Evolutionary conservation across 2,329 filamentous ascomycete species (phyloP).

Genomic region (Sarocladium strictum): DNA sequence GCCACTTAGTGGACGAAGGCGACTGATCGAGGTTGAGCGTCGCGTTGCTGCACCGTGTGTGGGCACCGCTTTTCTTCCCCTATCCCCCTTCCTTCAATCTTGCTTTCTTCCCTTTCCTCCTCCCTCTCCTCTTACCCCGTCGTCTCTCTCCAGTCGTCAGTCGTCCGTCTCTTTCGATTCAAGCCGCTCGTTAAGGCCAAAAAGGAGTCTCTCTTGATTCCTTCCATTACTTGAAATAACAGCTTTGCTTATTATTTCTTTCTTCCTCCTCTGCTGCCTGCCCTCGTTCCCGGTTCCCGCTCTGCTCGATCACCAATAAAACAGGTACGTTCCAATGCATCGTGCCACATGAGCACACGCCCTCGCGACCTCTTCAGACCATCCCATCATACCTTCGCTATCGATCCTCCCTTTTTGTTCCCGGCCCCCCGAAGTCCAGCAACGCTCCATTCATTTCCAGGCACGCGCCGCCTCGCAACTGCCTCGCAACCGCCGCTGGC

Average conservation of each 20-base stretch:
- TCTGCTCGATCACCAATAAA: background rate
- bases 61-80: slow-evolving; percentile 5
- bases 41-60: background rate
- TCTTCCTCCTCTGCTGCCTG: background rate
- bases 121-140: slow-evolving; percentile 18
- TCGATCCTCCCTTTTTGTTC: background rate
- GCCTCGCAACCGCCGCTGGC: slow-evolving; percentile 8
- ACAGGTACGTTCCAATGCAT: slow-evolving; percentile 9
- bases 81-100: slow-evolving; percentile 17
- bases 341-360: background rate
- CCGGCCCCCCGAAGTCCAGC: background rate
- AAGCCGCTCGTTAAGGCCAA: slow-evolving; percentile 15
- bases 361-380: background rate
- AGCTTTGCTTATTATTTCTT: slow-evolving; percentile 9
- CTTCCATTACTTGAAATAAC: slow-evolving; percentile 8
- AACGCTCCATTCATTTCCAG: background rate
- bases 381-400: background rate
- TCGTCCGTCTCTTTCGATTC: slow-evolving; percentile 11
- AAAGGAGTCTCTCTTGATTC: slow-evolving; percentile 6
- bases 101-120: slow-evolving; percentile 17
- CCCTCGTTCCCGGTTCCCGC: background rate
- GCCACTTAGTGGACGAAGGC: too few relatives aligned
- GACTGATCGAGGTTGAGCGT: background rate
- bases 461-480: slow-evolving; percentile 8
- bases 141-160: slow-evolving; percentile 9